These are phyloP conservation scores for Earliella scabrosa DNA, from an alignment of 1,284 basidiomycete species.

Conservation along the genomic window DNA sequence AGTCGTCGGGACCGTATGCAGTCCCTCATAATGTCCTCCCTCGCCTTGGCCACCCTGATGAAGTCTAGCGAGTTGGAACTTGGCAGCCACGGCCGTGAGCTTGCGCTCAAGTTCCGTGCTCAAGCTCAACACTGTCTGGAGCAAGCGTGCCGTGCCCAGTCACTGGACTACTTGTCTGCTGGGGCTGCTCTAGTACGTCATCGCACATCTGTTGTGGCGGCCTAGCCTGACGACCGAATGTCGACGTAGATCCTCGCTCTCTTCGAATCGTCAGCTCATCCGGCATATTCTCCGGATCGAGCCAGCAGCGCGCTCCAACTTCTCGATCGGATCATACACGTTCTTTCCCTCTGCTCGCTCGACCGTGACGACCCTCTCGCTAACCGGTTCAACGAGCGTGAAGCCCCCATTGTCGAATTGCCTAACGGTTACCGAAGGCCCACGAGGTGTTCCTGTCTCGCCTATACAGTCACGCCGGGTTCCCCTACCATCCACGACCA, in stretches of 20 bases:
- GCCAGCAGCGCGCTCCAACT: conserved; percentile 55
- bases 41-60: conserved; percentile 75
- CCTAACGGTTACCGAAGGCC: conserved; percentile 32
- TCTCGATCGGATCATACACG: conserved; percentile 66
- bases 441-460: conserved; percentile 53
- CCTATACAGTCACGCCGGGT: conserved; percentile 42
- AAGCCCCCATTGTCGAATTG: conserved; percentile 50
- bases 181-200: conserved; percentile 73
- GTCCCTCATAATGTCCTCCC: conserved; percentile 68
- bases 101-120: conserved; percentile 57
- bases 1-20: conserved; percentile 59
- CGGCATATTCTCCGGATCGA: conserved; percentile 58
- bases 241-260: conserved; percentile 63
- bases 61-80: conserved; percentile 70
- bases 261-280: conserved; percentile 76
- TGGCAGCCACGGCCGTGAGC: conserved; percentile 51
- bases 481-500: conserved; percentile 40
- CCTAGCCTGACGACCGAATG: conserved; percentile 2
- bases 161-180: conserved; percentile 65
- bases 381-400: conserved; percentile 49
- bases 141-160: conserved; percentile 51
- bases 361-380: conserved; percentile 61
- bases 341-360: conserved; percentile 55
- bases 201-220: neutral
- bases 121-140: conserved; percentile 59